Conservation (phyloP, 768 basidiomycete species). For the Clavulina sp. region DNA sequence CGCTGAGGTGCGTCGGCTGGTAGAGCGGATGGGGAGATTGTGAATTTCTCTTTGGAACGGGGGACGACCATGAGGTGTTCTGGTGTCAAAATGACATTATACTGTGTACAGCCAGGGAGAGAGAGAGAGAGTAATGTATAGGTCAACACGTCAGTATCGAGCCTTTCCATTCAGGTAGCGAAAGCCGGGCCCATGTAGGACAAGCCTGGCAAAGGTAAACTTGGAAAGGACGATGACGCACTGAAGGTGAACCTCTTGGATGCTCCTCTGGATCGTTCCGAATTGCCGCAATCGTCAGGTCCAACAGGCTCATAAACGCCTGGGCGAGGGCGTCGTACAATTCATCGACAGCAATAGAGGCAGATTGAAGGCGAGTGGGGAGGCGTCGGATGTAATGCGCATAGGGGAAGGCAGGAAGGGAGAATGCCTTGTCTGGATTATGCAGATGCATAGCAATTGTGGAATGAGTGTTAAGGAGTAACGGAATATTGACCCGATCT, state of each 20-base stretch:
- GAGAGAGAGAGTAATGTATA: background rate
- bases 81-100: slow-evolving; percentile 65
- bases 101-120: slow-evolving; percentile 43
- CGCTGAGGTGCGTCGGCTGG: no score
- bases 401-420: slow-evolving; percentile 49
- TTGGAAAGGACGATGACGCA: background rate
- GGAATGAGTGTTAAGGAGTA: background rate
- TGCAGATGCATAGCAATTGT: background rate
- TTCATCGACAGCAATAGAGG: slow-evolving; percentile 27
- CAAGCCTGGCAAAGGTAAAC: no score
- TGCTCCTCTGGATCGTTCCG: slow-evolving; percentile 43
- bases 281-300: slow-evolving; percentile 56
- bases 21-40: no score
- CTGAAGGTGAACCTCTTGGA: slow-evolving; percentile 18
- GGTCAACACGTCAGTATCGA: no score
- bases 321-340: slow-evolving; percentile 35
- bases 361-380: slow-evolving; percentile 20
- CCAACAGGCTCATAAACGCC: slow-evolving; percentile 56
- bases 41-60: slow-evolving; percentile 44
- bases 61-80: slow-evolving; percentile 81
- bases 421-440: slow-evolving; percentile 65
- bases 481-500: no score
- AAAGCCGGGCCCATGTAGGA: no score
- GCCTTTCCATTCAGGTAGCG: no score
- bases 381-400: slow-evolving; percentile 64